phyloP scores from a whole-genome alignment of 1,284 basidiomycete genomes.

The Naganishia albida region DNA sequence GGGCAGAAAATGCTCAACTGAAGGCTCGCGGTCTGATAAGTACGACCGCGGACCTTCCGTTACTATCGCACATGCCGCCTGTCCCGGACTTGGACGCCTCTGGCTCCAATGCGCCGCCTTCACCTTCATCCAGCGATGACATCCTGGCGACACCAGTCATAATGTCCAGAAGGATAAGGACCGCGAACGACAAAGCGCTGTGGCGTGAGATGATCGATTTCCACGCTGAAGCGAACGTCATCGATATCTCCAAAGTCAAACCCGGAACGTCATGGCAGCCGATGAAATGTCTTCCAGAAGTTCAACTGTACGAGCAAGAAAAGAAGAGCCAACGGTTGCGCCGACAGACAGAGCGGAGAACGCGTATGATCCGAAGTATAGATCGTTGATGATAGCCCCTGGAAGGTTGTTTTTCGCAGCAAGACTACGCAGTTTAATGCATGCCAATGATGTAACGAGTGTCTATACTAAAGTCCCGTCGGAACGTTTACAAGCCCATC shows the following conservation, averaged over 20 bases:
- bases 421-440: background rate
- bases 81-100: constrained; percentile 40
- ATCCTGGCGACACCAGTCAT: constrained; percentile 58
- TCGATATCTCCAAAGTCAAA: constrained; percentile 71
- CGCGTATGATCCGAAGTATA: background rate
- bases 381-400: background rate
- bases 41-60: constrained; percentile 73
- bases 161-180: constrained; percentile 35
- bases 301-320: constrained; percentile 56
- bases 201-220: constrained; percentile 80
- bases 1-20: constrained; percentile 87
- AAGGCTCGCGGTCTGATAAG: constrained; percentile 83
- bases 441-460: background rate
- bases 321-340: constrained; percentile 5
- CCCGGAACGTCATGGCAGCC: constrained; percentile 66
- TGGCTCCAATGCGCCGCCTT: constrained; percentile 31
- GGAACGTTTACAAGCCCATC: background rate
- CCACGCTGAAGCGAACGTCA: constrained; percentile 73
- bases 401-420: background rate
- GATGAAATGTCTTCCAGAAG: constrained; percentile 71
- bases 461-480: constrained; percentile 2
- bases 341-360: background rate
- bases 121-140: constrained; percentile 31
- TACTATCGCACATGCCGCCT: constrained; percentile 56
- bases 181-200: constrained; percentile 71